These are phyloP conservation scores for Arabidopsis suecica DNA, from an alignment of 345 rosid genomes.

Conservation along the genomic window DNA sequence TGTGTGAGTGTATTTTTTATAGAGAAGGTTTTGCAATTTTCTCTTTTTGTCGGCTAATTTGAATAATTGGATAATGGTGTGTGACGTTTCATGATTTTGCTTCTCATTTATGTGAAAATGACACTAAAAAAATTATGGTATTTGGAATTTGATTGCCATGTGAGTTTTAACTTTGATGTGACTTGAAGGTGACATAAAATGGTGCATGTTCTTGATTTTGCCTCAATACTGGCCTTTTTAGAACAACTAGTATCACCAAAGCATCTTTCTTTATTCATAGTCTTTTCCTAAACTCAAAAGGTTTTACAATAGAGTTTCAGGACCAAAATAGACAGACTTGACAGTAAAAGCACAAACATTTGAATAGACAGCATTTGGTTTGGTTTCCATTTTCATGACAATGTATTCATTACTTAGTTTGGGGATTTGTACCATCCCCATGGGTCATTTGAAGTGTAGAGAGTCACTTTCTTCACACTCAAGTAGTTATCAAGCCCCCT, in stretches of 20 bases:
- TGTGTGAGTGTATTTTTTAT: too few species aligned
- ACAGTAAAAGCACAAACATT: conserved; percentile 5
- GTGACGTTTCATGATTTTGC: too few species aligned
- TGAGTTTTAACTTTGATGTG: conserved; percentile 39
- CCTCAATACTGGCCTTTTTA: neutral
- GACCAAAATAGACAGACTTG: conserved; percentile 18
- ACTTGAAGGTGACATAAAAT: conserved; percentile 46
- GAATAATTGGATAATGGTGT: too few species aligned
- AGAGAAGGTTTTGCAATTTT: too few species aligned
- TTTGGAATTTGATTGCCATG: conserved; percentile 14
- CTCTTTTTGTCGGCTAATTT: too few species aligned
- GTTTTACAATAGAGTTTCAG: neutral
- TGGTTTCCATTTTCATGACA: neutral
- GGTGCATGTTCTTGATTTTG: conserved; percentile 28
- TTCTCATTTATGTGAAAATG: too few species aligned
- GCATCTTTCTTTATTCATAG: conserved; percentile 18
- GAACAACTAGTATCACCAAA: conserved; percentile 24
- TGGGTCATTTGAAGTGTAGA: conserved; percentile 70
- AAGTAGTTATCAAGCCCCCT: conserved; percentile 96
- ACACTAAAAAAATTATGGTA: neutral
- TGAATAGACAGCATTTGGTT: neutral
- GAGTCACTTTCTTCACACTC: conserved; percentile 91
- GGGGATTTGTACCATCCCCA: conserved; percentile 96
- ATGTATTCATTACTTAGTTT: conserved; percentile 37
- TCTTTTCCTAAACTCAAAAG: too few species aligned